Conservation (phyloP, 2,329 filamentous ascomycete species). For the Diaporthe sp. region DNA sequence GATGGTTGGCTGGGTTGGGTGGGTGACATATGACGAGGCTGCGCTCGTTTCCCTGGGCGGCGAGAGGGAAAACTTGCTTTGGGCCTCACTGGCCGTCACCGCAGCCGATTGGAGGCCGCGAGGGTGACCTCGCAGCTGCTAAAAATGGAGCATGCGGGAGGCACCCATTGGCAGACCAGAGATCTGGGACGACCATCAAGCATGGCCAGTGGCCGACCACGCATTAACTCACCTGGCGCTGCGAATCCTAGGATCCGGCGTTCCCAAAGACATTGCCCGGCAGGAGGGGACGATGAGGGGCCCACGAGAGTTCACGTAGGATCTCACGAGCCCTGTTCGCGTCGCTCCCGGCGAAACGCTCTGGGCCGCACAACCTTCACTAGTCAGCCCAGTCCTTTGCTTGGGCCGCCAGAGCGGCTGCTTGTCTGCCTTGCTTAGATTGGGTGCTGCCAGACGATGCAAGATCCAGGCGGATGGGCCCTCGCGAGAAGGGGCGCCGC, state of each 20-base stretch:
- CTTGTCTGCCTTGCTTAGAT: neutral
- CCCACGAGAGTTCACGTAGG: slow-evolving; percentile 8
- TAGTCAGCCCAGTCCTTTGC: neutral
- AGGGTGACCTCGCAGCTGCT: slow-evolving; percentile 26
- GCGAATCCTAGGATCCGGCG: neutral
- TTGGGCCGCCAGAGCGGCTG: slow-evolving; percentile 23
- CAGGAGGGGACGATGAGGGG: neutral
- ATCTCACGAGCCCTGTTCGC: slow-evolving; percentile 15
- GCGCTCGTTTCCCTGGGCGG: neutral
- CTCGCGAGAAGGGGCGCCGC: neutral
- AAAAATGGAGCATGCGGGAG: slow-evolving; percentile 38
- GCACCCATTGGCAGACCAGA: slow-evolving; percentile 29
- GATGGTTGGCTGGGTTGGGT: slow-evolving; percentile 11
- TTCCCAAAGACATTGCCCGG: slow-evolving; percentile 1
- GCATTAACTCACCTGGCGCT: slow-evolving; percentile 9
- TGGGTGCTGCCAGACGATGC: neutral
- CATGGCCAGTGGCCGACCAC: slow-evolving; percentile 12
- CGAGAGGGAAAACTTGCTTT: slow-evolving; percentile 35
- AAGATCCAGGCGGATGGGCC: neutral
- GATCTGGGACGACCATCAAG: slow-evolving; percentile 31
- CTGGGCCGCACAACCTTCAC: neutral
- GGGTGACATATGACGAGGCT: slow-evolving; percentile 32
- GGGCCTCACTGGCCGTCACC: slow-evolving; percentile 26
- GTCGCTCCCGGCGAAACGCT: neutral
- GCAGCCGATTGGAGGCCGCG: slow-evolving; percentile 33